Evolutionary conservation across 2,329 filamentous ascomycete species (phyloP), one percentile per base, ranked within the genome.

Genomic region (Fusarium irregulare): DNA sequence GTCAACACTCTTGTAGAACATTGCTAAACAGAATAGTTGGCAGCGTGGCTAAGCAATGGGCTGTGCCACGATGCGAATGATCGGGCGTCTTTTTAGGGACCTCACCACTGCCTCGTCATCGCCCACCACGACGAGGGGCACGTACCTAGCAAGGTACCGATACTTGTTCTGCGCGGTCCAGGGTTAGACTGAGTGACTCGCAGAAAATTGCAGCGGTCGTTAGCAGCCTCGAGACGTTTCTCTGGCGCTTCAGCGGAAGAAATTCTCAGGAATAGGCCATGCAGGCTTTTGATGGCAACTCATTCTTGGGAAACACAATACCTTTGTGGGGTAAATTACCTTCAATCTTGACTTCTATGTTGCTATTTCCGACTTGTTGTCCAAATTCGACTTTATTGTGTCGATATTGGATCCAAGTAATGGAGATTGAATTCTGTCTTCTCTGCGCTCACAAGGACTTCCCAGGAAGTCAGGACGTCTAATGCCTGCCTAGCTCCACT

Each of bases 101-200:
- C 41, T 62, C 51, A 73, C 72, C 73, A 76, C 76, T 80, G 80
- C 79, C 79, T 81, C 80, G 80, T 81, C 80, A 81, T 81, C 80
- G 74, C 75, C 76, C 72, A 66, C 70, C 64, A 70, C 60, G 64
- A 73, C 66, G 65, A 66, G 64, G 67, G 69, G 68, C 65, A 74
- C 67, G 73, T 70, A 72, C 71, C 70, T n/a, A 27, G 34, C 47
- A 70, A 66, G 60, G 76, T 78, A 78, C 66, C 72, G 64, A 73
- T 78, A 78, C 76, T 60, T 75, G 42, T 40, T 56, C 16, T 40
- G 12, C 27, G 42, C 25, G 40, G 60, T 23, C 50, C 37, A 58
- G 48, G 56, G 63, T 55, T 57, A 41, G 56, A 59, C 56, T 61
- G 60, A 64, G 69, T 73, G 71, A 74, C 70, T 74, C 56, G 71